Percentiles rank a stretch among this genome's conserved stretches.
phyloP scores from a whole-genome alignment of 1,139 yeast genomes.

The Geotrichum restrictum region DNA sequence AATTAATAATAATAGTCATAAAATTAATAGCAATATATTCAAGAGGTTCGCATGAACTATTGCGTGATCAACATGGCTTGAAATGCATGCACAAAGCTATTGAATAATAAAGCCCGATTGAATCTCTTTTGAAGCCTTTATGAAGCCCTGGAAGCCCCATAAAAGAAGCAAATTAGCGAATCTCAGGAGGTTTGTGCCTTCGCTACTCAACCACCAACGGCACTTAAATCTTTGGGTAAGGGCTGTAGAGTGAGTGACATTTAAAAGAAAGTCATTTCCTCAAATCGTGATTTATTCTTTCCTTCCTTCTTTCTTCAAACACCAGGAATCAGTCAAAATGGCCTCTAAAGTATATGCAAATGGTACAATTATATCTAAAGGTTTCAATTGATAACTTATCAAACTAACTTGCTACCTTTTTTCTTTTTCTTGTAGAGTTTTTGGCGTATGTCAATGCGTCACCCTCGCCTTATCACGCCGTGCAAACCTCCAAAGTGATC shows the following conservation, averaged over 20 bases:
- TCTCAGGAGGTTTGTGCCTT: too few species aligned
- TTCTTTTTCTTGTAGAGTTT: slow-evolving; percentile 44
- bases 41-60: neutral
- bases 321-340: neutral
- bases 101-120: too few species aligned
- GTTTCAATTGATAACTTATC: too few species aligned
- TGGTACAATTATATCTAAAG: neutral
- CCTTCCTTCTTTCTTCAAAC: neutral
- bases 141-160: too few species aligned
- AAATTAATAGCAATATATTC: neutral
- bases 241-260: too few species aligned
- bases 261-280: too few species aligned
- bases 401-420: too few species aligned
- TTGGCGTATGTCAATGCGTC: slow-evolving; percentile 75
- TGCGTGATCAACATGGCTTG: too few species aligned
- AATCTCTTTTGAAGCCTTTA: too few species aligned
- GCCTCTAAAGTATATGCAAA: neutral
- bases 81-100: too few species aligned
- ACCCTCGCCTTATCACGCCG: slow-evolving; percentile 96
- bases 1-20: too few species aligned
- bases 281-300: neutral
- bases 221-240: neutral
- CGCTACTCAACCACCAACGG: neutral
- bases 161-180: too few species aligned
- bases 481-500: slow-evolving; percentile 54